These are phyloP conservation scores for Cryptosporidium tyzzeri DNA, from an alignment of 169 alveolate genomes.

Conservation along the genomic window DNA sequence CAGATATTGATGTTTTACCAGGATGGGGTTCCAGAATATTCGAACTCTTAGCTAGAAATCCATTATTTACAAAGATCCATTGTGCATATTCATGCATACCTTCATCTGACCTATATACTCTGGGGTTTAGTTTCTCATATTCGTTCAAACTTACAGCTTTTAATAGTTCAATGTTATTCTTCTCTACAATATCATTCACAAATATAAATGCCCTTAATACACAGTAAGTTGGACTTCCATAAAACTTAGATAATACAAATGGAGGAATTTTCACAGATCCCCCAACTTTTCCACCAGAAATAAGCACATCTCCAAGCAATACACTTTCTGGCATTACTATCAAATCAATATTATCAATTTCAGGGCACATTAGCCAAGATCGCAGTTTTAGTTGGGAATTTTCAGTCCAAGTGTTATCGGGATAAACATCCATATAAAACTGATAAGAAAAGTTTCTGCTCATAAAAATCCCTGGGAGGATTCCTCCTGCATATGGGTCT, in stretches of 20 bases:
- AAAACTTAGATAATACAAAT: constrained; percentile 21
- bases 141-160: constrained; percentile 18
- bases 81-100: constrained; percentile 75
- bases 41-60: constrained; percentile 33
- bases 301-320: constrained; percentile 6
- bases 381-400: constrained; percentile 7
- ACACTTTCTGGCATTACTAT: constrained; percentile 40
- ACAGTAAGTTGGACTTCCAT: constrained; percentile 59
- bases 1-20: constrained; percentile 56
- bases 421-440: constrained; percentile 55
- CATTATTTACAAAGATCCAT: constrained; percentile 66
- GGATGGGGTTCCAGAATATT: constrained; percentile 42
- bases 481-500: constrained; percentile 67
- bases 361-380: constrained; percentile 70
- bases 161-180: not conserved
- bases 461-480: constrained; percentile 75
- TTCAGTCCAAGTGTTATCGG: constrained; percentile 54
- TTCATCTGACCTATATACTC: constrained; percentile 58
- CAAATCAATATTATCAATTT: constrained; percentile 39
- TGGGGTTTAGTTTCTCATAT: constrained; percentile 23
- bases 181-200: constrained; percentile 27
- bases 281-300: constrained; percentile 62
- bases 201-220: constrained; percentile 61
- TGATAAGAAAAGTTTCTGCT: constrained; percentile 65
- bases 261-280: constrained; percentile 64